phyloP scores from a whole-genome alignment of 768 basidiomycete genomes.

The Boletus subcaerulescens region DNA sequence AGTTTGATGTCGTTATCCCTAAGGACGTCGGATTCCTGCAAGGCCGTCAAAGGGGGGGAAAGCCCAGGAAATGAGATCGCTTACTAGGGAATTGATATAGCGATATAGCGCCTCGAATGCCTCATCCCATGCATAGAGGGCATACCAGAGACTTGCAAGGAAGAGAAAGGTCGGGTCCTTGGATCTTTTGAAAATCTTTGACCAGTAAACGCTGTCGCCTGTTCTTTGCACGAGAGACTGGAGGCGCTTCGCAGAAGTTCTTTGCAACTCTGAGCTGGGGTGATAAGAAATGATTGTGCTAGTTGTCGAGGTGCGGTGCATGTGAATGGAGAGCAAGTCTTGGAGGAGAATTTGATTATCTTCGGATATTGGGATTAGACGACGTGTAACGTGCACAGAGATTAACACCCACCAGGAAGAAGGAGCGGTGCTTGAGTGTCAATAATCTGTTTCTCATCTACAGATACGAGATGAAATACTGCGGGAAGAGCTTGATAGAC shows the following conservation, averaged over 20 bases:
- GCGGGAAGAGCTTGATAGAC: neutral
- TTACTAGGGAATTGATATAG: slow-evolving; percentile 49
- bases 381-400: neutral
- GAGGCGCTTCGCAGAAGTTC: slow-evolving; percentile 30
- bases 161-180: slow-evolving; percentile 57
- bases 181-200: slow-evolving; percentile 24
- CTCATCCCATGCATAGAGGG: slow-evolving; percentile 62
- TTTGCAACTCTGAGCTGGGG: slow-evolving; percentile 18
- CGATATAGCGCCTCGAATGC: slow-evolving; percentile 48
- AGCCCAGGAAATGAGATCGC: slow-evolving; percentile 1
- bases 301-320: slow-evolving; percentile 37
- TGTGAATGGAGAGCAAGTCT: slow-evolving; percentile 54
- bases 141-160: slow-evolving; percentile 54
- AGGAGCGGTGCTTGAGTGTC: slow-evolving; percentile 51
- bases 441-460: slow-evolving; percentile 35
- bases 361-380: slow-evolving; percentile 3
- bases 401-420: slow-evolving; percentile 31
- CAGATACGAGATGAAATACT: neutral
- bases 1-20: slow-evolving; percentile 38
- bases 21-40: slow-evolving; percentile 48
- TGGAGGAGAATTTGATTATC: slow-evolving; percentile 27
- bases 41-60: neutral
- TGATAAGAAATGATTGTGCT: slow-evolving; percentile 32
- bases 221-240: slow-evolving; percentile 29
- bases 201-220: slow-evolving; percentile 35